These are phyloP conservation scores for Aspergillus quadricinctus DNA, from an alignment of 2,329 filamentous ascomycete genomes.

Conservation along the genomic window DNA sequence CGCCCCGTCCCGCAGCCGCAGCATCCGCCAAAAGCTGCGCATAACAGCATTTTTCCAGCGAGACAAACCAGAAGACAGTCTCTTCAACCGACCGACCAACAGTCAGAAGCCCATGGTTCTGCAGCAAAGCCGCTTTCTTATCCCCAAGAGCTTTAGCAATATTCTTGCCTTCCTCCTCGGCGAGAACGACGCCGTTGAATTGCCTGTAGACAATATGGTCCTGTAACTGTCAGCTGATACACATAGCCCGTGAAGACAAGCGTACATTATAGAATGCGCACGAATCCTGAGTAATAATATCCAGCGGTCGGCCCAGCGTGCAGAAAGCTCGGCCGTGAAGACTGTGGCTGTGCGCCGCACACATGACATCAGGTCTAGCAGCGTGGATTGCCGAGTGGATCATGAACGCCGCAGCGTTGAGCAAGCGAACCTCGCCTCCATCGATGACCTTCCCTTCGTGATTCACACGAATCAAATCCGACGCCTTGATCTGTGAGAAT, in stretches of 20 bases:
- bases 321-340: slow-evolving; percentile 48
- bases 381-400: slow-evolving; percentile 53
- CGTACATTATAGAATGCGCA: slow-evolving; percentile 43
- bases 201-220: slow-evolving; percentile 50
- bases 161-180: slow-evolving; percentile 50
- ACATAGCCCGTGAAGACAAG: background rate
- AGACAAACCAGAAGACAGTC: slow-evolving; percentile 51
- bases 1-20: slow-evolving; percentile 54
- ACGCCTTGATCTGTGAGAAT: slow-evolving; percentile 59
- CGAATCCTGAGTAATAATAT: slow-evolving; percentile 45
- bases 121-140: slow-evolving; percentile 50
- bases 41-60: slow-evolving; percentile 52
- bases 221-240: slow-evolving; percentile 13
- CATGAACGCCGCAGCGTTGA: slow-evolving; percentile 50
- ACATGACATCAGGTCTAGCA: slow-evolving; percentile 52
- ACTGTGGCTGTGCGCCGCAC: slow-evolving; percentile 53
- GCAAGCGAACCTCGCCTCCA: slow-evolving; percentile 48
- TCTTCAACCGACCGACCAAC: slow-evolving; percentile 49
- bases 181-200: slow-evolving; percentile 52
- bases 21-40: slow-evolving; percentile 52
- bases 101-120: slow-evolving; percentile 53
- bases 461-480: slow-evolving; percentile 65
- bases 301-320: slow-evolving; percentile 38
- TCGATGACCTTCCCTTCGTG: slow-evolving; percentile 59
- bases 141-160: slow-evolving; percentile 47